phyloP scores from a whole-genome alignment of 2,329 filamentous ascomycete species.

The Microsporum audouinii region DNA sequence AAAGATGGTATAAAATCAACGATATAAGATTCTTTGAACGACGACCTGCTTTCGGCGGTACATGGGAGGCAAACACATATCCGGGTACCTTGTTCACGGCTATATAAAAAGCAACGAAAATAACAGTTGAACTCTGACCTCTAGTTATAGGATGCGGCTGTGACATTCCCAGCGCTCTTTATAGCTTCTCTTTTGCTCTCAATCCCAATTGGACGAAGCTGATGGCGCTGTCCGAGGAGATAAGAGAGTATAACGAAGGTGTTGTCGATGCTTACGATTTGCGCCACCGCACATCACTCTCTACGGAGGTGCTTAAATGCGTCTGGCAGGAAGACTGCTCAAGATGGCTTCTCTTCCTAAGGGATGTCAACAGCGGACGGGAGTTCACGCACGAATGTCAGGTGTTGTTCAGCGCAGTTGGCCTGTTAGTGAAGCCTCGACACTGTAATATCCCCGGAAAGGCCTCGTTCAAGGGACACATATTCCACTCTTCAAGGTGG shows the following conservation, averaged over 20 bases:
- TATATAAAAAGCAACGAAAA: neutral
- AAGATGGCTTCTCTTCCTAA: slow-evolving; percentile 34
- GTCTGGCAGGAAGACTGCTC: slow-evolving; percentile 41
- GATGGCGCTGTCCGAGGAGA: slow-evolving; percentile 39
- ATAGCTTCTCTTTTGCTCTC: slow-evolving; percentile 45
- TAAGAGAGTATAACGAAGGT: slow-evolving; percentile 40
- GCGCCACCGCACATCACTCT: slow-evolving; percentile 43
- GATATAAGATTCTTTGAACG: slow-evolving; percentile 51
- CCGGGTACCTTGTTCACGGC: slow-evolving; percentile 29
- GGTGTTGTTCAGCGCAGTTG: slow-evolving; percentile 42
- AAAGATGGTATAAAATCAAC: slow-evolving; percentile 45
- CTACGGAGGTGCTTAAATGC: slow-evolving; percentile 40
- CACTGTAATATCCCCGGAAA: slow-evolving; percentile 29
- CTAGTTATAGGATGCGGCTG: slow-evolving; percentile 39
- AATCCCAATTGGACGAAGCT: slow-evolving; percentile 42
- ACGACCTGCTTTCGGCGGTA: slow-evolving; percentile 45
- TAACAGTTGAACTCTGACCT: neutral
- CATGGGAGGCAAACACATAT: slow-evolving; percentile 53
- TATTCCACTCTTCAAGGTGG: slow-evolving; percentile 23
- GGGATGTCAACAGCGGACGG: slow-evolving; percentile 17
- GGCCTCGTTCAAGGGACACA: slow-evolving; percentile 15
- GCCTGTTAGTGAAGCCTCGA: slow-evolving; percentile 42
- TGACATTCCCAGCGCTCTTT: slow-evolving; percentile 43
- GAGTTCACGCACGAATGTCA: slow-evolving; percentile 34
- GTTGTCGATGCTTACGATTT: slow-evolving; percentile 40